Base-by-base conservation (phyloP, 805 yeast species). In the Candida manassasensis region DNA sequence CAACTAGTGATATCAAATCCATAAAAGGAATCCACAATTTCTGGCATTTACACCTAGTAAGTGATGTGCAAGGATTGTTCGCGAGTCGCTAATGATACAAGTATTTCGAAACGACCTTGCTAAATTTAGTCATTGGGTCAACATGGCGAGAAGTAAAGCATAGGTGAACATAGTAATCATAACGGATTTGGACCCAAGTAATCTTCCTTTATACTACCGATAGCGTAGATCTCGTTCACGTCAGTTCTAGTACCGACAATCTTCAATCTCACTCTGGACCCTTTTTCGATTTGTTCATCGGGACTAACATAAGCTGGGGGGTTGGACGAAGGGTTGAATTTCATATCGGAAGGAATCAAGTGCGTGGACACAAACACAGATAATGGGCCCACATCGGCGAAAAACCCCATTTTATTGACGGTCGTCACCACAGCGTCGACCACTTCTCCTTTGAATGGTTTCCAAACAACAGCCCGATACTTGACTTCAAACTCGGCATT, bases 221-320 rank as follows among this genome's bases (percentile, higher is more conserved):
- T 93, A 31, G 97, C 98, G 58, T 87, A 86, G 57, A 93, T 90
- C 51, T 93, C 90, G 53, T 95, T 93, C 10, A 93, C 98, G 63
- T 94, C 97, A 10, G 97, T 85, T 56, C 97, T 77, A 19, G 96
- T 93, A 63, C 97, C 98, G 36, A 90, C 96, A 30, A 93, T 87
- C 68, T 93, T 93, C 48, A 93, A 79, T 58, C 99, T 77, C 21
- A 93, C 93, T 48, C 90, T 79, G 36, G 95, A 81, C 26, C 97
- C 96, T 59, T 90, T 90, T 55, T 86, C 95, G 30, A 93, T 87
- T 43, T 86, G 81, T 65, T 90, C 97, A 50, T 93, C 98, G 15
- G 90, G 93, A 42, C 90, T 81, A 44, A 85, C 94, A 59, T 87
- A 93, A 5, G 97, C 95, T n/a, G 98, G 98, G 7, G 98, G 98